Conservation (phyloP, 495 filamentous ascomycete genomes). For the Daldinia bambusicola region DNA sequence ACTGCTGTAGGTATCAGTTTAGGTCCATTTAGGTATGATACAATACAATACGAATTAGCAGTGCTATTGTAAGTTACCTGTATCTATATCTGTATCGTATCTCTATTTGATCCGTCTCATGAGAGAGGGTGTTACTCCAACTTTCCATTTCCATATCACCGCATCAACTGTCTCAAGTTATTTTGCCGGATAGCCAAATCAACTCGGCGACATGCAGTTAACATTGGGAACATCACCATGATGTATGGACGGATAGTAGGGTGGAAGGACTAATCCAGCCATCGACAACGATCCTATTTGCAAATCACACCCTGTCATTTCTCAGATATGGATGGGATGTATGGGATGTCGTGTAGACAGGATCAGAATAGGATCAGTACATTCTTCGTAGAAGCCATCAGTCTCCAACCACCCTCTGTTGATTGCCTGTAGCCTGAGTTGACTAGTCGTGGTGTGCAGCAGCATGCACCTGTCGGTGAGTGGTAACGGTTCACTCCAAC, state of each 20-base stretch:
- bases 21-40: too few species aligned
- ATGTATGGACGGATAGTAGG: conserved; percentile 19
- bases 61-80: too few species aligned
- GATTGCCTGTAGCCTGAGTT: conserved; percentile 33
- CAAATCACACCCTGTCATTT: conserved; percentile 44
- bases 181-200: conserved; percentile 28
- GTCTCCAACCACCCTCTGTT: conserved; percentile 17
- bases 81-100: neutral
- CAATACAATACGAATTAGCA: too few species aligned
- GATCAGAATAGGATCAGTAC: conserved; percentile 16
- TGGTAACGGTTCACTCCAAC: conserved; percentile 36
- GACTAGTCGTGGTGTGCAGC: conserved; percentile 43
- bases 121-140: conserved; percentile 4
- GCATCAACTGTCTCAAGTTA: conserved; percentile 18
- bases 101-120: neutral
- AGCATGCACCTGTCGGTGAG: conserved; percentile 44
- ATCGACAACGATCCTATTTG: conserved; percentile 20
- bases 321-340: conserved; percentile 28
- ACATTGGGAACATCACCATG: conserved; percentile 9
- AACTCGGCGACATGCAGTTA: conserved; percentile 4
- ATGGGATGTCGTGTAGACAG: conserved; percentile 15
- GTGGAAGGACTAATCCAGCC: conserved; percentile 21
- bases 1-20: neutral
- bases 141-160: conserved; percentile 11
- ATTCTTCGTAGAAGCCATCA: neutral